Base-by-base conservation (phyloP, 495 filamentous ascomycete species). In the Hyphodiscus hymeniophilus region DNA sequence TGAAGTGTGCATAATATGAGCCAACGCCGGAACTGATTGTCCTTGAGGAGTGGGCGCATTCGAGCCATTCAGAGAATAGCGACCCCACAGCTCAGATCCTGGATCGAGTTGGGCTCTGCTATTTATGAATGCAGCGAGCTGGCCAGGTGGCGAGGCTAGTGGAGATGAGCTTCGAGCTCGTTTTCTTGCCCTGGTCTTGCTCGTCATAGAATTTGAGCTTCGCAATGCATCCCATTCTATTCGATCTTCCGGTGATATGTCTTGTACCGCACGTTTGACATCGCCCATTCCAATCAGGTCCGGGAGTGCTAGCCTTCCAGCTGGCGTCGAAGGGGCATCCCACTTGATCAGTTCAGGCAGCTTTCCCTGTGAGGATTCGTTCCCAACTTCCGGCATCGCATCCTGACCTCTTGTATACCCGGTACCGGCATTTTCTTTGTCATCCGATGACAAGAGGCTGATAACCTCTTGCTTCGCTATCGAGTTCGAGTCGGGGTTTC, bases 81-180 rank as follows among this genome's bases (percentile, higher is more conserved):
- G 80, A 54, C 82, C 87, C 89, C 88, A 94, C n/a, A 95, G 65
- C 43, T 95, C 89, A 26, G 79, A 65, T 0, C 84, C 84, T 21
- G 91, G 84, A 62, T 98, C 92, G 35, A 81, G 77, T 51, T 69
- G 67, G 50, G 70, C 70, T 47, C 22, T 54, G 17, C 73, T 66
- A 41, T 74, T 70, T 4, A 53, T 39, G 23, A 49, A 47, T 15
- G 34, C 17, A 11, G 54, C 48, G 13, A 22, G 42, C 32, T 42
- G 40, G 13, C 48, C 52, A 16, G 55, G 48, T 23, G 58, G 50
- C 26, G 58, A 61, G 26, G 47, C 20, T 13, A 71, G 67, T 0
- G 87, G 85, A 8, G 90, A 90, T 7, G 89, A 92, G 63, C 84
- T 90, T 59, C 81, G 73, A 3, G 84, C 82, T 42, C 89, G 75